phyloP scores from a whole-genome alignment of 305 asterid species.

The Fraxinus platypoda region DNA sequence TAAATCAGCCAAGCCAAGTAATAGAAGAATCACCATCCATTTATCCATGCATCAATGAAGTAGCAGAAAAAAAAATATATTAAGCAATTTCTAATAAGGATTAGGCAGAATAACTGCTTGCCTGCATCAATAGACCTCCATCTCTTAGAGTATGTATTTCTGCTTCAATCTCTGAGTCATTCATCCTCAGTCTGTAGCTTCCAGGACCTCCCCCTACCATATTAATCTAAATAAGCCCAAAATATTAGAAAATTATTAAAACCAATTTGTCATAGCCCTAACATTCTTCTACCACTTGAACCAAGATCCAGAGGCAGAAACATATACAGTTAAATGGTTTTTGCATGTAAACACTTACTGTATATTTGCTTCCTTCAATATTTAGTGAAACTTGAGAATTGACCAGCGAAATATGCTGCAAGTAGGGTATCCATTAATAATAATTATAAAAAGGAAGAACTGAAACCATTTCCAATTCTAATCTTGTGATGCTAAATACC shows the following conservation, averaged over 20 bases:
- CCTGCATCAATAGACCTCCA: slow-evolving; percentile 99
- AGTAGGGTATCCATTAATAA: slow-evolving; percentile 25
- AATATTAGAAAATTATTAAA: slow-evolving; percentile 15
- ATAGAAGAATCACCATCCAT: slow-evolving; percentile 13
- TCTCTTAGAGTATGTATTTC: slow-evolving; percentile 98
- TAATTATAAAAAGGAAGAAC: slow-evolving; percentile 12
- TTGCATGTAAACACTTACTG: slow-evolving; percentile 49
- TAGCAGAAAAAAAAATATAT: slow-evolving; percentile 4
- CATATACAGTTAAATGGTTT: slow-evolving; percentile 7
- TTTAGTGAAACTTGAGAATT: slow-evolving; percentile 90
- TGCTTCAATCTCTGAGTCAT: slow-evolving; percentile 84
- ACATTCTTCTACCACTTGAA: background rate
- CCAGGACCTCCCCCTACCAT: slow-evolving; percentile 98
- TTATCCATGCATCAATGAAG: slow-evolving; percentile 12
- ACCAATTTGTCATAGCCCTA: background rate
- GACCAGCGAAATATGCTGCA: slow-evolving; percentile 98
- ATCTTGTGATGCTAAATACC: slow-evolving; percentile 46
- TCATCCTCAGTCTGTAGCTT: slow-evolving; percentile 83
- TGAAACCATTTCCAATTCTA: slow-evolving; percentile 9
- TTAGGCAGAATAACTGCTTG: slow-evolving; percentile 33
- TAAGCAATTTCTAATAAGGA: slow-evolving; percentile 15
- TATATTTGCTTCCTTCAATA: slow-evolving; percentile 99
- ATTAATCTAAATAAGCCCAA: slow-evolving; percentile 53
- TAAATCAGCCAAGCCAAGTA: slow-evolving; percentile 25
- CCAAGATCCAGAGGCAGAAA: background rate